Evolutionary conservation across 2,329 filamentous ascomycete species (phyloP), one percentile per base, ranked within the genome.

Genomic region (Didymella pomorum): DNA sequence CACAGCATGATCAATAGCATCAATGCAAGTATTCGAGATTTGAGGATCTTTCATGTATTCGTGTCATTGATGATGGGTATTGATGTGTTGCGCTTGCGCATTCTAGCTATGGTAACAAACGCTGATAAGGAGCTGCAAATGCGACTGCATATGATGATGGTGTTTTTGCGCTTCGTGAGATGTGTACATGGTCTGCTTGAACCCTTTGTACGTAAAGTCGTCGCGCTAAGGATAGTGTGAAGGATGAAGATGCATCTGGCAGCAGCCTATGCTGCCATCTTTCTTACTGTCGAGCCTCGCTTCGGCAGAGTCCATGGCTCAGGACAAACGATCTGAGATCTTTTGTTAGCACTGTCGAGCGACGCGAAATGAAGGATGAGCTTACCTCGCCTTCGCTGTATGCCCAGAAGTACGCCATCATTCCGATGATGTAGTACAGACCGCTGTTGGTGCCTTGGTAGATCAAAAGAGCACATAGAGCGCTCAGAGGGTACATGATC

Each of bases 301-400:
- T 80, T 81, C 4, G 81, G 81, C 54, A 83, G 69, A 23, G 80
- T 82, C 81, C 81, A 83, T 44, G 81, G 81, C 52, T 81, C 77
- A 20, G 79, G 79, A 60, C 80, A 82, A 28, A 83, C 79, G 48
- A 82, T 71, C 80, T 82, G 52, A 12, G 20, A 2, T 18, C 43
- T 12, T 3, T 10, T 29, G 62, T 72, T 58, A 71, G 65, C 41
- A 53, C 10, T 39, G 2, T 35, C 26, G 3, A 16, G 23, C 14
- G n/a, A 3, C 7, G 20, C 14, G 25, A n/a, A 18, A 23, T 5
- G 3, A 10, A 1, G 18, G 14, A 12, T 35, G 9, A 11, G 82
- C 89, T 74, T 79, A 97, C 93, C 89, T 99, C 95, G 79, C 95
- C 95, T 79, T 99, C 94, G 71, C 90, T 95, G 72, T 96, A 98